A percentile compares a stretch with the other conserved stretches of the same genome.
phyloP scores from a whole-genome alignment of 208 protist genomes.

The Trypanosoma lewisi region DNA sequence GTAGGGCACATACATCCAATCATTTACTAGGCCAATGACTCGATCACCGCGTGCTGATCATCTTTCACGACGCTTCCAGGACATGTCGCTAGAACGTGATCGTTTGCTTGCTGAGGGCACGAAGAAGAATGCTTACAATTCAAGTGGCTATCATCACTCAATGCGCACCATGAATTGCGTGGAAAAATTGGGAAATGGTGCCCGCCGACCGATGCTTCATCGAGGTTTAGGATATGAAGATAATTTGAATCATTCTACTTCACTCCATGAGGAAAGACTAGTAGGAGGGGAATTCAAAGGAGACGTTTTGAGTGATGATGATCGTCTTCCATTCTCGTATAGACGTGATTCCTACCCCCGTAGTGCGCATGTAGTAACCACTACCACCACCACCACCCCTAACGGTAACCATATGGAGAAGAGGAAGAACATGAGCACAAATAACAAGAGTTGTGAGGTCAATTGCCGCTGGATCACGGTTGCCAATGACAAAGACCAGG shows the following conservation, averaged over 20 bases:
- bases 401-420: too few relatives aligned
- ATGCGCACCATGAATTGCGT: neutral
- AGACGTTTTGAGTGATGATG: slow-evolving; percentile 15
- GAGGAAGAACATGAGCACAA: neutral
- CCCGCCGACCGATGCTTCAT: neutral
- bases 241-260: neutral
- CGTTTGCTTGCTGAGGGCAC: neutral
- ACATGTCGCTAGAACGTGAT: slow-evolving; percentile 19
- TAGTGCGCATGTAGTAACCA: neutral
- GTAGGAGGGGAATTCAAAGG: neutral
- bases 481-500: neutral
- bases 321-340: slow-evolving; percentile 13
- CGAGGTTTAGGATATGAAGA: neutral
- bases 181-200: neutral
- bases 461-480: slow-evolving; percentile 11
- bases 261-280: neutral
- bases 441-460: neutral
- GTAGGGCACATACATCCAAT: neutral
- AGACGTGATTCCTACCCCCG: neutral
- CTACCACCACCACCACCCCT: too few relatives aligned
- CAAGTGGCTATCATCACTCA: neutral
- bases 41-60: slow-evolving; percentile 6
- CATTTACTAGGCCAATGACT: slow-evolving; percentile 9
- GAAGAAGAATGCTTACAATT: neutral
- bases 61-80: slow-evolving; percentile 10